phyloP scores from a whole-genome alignment of 305 asterid genomes.

The Fraxinus dipetala region DNA sequence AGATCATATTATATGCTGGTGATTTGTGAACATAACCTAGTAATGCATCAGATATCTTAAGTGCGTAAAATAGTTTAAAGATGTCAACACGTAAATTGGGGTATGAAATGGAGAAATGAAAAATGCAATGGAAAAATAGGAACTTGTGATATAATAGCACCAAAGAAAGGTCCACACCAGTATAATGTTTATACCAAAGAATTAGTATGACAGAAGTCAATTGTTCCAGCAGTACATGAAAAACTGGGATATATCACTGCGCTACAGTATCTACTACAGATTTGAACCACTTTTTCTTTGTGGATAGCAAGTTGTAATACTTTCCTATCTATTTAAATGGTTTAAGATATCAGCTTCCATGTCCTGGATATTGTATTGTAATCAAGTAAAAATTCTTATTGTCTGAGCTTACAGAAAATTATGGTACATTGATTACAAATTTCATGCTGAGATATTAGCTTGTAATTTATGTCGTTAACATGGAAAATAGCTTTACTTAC shows the following conservation, averaged over 20 bases:
- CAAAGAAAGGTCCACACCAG: neutral
- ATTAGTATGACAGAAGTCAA: neutral
- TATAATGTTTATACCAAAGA: neutral
- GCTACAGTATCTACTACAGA: neutral
- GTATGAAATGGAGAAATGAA: neutral
- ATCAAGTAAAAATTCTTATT: neutral
- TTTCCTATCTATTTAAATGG: neutral
- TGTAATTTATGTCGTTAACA: neutral
- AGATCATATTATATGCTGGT: neutral
- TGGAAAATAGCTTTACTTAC: slow-evolving; percentile 39
- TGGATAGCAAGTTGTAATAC: neutral
- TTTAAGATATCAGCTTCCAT: neutral
- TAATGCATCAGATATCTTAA: slow-evolving; percentile 12
- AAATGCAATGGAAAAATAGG: neutral
- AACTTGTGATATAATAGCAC: neutral
- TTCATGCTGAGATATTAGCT: neutral
- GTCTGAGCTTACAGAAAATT: neutral
- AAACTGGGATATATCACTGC: neutral
- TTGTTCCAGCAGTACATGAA: neutral
- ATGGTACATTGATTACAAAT: neutral
- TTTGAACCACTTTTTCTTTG: neutral
- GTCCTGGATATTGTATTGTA: neutral
- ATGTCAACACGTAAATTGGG: neutral
- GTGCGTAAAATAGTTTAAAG: neutral
- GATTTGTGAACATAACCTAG: slow-evolving; percentile 3